Evolutionary conservation across 805 yeast species (phyloP).

Genomic region (Wickerhamiella australiensis): DNA sequence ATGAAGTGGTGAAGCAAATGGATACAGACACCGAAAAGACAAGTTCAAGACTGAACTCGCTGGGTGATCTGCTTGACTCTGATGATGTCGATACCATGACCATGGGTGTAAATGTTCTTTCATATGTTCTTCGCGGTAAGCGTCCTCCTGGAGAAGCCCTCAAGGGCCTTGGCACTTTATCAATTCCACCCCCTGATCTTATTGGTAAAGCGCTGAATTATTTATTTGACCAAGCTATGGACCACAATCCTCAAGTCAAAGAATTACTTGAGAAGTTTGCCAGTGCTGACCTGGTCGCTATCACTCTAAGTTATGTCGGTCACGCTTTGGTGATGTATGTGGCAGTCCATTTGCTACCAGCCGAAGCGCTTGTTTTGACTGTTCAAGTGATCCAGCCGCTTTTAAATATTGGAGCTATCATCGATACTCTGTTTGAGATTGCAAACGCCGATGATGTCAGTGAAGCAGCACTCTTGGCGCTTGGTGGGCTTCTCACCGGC

Average conservation of each 20-base stretch:
- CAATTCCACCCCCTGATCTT: conserved; percentile 19
- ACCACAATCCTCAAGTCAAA: conserved; percentile 11
- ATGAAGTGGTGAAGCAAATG: conserved; percentile 6
- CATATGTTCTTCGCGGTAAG: conserved; percentile 16
- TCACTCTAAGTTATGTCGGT: conserved; percentile 17
- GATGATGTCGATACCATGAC: conserved; percentile 15
- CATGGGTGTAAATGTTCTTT: conserved; percentile 17
- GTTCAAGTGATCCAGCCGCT: conserved; percentile 14
- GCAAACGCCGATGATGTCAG: conserved; percentile 14
- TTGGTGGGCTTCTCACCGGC: conserved; percentile 13
- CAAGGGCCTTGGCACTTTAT: conserved; percentile 14
- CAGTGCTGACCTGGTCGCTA: conserved; percentile 15
- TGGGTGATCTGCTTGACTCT: conserved; percentile 17
- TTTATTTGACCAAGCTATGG: conserved; percentile 15
- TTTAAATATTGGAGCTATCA: conserved; percentile 12
- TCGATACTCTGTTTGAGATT: conserved; percentile 15
- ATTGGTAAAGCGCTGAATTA: conserved; percentile 16
- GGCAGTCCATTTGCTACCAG: conserved; percentile 18
- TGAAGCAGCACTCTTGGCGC: conserved; percentile 11
- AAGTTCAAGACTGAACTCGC: conserved; percentile 16
- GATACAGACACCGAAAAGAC: conserved; percentile 7
- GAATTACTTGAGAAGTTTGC: conserved; percentile 13
- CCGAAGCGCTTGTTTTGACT: conserved; percentile 13
- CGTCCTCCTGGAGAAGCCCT: conserved; percentile 15
- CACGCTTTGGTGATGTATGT: conserved; percentile 15